phyloP scores from a whole-genome alignment of 345 rosid genomes.

The Cochlearia excelsa region DNA sequence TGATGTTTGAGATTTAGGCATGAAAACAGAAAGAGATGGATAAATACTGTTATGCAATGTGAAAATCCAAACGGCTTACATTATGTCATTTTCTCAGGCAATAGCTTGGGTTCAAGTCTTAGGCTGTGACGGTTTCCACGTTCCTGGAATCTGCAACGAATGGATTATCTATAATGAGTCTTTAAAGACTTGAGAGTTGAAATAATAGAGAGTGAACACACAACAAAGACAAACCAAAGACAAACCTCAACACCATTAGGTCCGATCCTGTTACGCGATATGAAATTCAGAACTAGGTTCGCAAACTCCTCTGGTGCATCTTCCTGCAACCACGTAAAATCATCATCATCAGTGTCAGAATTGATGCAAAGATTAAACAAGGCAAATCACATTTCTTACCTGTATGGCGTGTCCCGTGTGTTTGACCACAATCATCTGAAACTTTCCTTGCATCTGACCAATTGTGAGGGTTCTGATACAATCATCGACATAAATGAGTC shows the following conservation, averaged over 20 bases:
- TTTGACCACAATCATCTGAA: conserved; percentile 92
- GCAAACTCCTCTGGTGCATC: conserved; percentile 95
- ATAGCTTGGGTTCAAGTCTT: conserved; percentile 20
- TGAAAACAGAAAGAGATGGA: background rate
- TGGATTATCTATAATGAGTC: background rate
- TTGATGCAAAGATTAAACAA: background rate
- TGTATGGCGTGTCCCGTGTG: conserved; percentile 98
- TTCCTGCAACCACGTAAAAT: conserved; percentile 46
- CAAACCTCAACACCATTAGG: conserved; percentile 83
- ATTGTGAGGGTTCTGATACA: conserved; percentile 74
- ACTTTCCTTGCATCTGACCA: conserved; percentile 99
- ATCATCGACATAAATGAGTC: background rate
- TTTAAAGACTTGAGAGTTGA: background rate
- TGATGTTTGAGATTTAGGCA: background rate
- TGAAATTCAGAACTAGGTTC: conserved; percentile 52
- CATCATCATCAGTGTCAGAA: background rate
- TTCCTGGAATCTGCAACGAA: conserved; percentile 32
- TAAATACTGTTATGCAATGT: too few relatives aligned
- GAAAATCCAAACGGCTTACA: too few relatives aligned
- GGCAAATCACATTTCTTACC: conserved; percentile 39
- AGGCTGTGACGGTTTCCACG: conserved; percentile 28
- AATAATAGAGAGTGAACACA: background rate
- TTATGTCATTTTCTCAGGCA: background rate
- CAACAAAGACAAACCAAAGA: conserved; percentile 3
- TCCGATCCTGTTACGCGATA: conserved; percentile 77